These are phyloP conservation scores for Cyclotella distinguenda DNA, from an alignment of 108 stramenopile genomes.

Conservation along the genomic window DNA sequence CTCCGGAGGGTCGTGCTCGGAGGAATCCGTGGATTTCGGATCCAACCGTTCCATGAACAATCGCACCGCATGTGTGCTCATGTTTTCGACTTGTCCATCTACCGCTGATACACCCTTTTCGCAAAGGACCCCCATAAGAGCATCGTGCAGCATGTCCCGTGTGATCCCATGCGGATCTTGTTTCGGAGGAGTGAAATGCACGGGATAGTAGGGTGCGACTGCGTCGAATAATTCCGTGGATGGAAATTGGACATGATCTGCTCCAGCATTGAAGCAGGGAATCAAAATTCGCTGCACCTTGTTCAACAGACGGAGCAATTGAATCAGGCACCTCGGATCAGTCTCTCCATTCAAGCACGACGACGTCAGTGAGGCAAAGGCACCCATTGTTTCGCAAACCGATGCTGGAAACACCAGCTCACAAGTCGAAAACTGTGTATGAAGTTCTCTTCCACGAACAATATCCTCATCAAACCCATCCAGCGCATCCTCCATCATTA, in stretches of 20 bases:
- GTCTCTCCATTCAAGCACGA: constrained; percentile 87
- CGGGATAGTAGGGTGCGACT: constrained; percentile 83
- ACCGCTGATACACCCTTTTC: constrained; percentile 31
- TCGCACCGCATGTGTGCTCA: constrained; percentile 56
- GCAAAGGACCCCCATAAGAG: constrained; percentile 63
- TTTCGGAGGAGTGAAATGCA: constrained; percentile 84
- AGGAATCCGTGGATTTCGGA: constrained; percentile 44
- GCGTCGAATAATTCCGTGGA: constrained; percentile 74
- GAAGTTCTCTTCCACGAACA: constrained; percentile 10
- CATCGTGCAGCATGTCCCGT: constrained; percentile 56
- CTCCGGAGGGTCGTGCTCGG: constrained; percentile 37
- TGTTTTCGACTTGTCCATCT: constrained; percentile 49
- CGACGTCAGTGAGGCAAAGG: constrained; percentile 57
- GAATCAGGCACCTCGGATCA: constrained; percentile 84
- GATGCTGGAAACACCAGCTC: constrained; percentile 2
- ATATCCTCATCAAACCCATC: constrained; percentile 40
- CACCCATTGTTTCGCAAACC: constrained; percentile 29
- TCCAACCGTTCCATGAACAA: constrained; percentile 73
- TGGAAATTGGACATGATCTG: constrained; percentile 48
- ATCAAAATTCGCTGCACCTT: constrained; percentile 48
- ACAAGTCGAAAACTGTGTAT: not conserved
- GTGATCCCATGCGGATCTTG: constrained; percentile 84
- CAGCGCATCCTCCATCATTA: constrained; percentile 51
- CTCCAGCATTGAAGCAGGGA: constrained; percentile 20
- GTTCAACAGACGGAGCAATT: constrained; percentile 66